These are phyloP conservation scores for Quercus agrifolia DNA, from an alignment of 306 rosid genomes.

Conservation along the genomic window DNA sequence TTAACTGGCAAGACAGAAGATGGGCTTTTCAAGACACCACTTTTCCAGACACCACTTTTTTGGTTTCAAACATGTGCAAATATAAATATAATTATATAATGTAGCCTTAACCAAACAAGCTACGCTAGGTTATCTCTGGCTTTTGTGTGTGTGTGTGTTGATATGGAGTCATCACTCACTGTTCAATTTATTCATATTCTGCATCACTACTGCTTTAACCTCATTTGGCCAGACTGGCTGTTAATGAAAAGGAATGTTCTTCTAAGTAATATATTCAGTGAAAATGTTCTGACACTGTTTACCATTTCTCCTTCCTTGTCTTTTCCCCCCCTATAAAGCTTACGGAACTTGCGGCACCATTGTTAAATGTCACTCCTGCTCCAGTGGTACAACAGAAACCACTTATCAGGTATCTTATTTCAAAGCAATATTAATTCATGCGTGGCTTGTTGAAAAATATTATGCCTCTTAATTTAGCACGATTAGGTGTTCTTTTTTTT, in stretches of 20 bases:
- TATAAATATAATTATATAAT: background rate
- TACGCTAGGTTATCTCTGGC: background rate
- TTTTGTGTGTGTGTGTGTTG: background rate
- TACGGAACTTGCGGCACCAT: slow-evolving; percentile 60
- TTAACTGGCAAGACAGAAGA: background rate
- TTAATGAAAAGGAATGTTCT: background rate
- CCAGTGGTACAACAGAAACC: slow-evolving; percentile 56
- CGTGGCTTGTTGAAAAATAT: background rate
- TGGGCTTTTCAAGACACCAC: background rate
- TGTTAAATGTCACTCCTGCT: slow-evolving; percentile 38
- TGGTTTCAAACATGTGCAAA: background rate
- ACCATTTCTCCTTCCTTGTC: background rate
- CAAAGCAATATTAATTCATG: background rate
- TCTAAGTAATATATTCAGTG: slow-evolving; percentile 11
- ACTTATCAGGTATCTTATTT: slow-evolving; percentile 57
- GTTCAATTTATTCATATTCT: background rate
- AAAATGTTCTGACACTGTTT: slow-evolving; percentile 20
- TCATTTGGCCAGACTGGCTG: background rate
- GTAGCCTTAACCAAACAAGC: background rate
- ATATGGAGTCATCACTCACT: background rate
- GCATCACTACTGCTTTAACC: background rate
- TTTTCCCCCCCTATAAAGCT: slow-evolving; percentile 41
- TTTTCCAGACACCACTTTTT: background rate
- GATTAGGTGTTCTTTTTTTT: background rate
- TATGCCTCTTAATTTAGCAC: background rate